Conservation (phyloP, 2,329 filamentous ascomycete species). For the Kalmusia sp. region DNA sequence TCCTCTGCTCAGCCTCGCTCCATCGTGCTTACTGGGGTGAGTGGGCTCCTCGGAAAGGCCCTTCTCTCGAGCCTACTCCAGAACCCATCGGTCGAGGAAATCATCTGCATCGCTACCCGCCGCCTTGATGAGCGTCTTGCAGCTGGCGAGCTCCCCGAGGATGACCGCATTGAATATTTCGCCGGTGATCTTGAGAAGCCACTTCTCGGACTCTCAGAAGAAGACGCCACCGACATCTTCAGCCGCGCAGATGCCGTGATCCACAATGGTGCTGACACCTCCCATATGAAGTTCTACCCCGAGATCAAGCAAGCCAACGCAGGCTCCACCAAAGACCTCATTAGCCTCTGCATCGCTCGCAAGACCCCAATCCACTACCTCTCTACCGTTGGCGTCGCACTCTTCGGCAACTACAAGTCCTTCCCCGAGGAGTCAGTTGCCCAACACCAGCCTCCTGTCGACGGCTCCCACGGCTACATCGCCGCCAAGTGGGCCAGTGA, state of each 20-base stretch:
- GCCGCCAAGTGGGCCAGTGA: constrained; percentile 51
- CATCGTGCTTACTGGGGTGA: constrained; percentile 13
- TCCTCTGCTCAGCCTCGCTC: not conserved
- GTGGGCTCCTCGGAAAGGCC: constrained; percentile 8
- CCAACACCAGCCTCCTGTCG: constrained; percentile 24
- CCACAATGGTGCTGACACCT: constrained; percentile 12
- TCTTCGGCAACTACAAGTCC: not conserved
- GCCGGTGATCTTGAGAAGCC: constrained; percentile 6
- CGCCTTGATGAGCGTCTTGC: not conserved
- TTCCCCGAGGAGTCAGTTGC: not conserved
- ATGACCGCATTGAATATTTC: constrained; percentile 1
- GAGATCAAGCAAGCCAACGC: constrained; percentile 9
- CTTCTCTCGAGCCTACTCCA: constrained; percentile 3
- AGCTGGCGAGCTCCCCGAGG: not conserved
- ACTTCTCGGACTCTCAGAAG: constrained; percentile 5
- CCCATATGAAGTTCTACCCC: constrained; percentile 11
- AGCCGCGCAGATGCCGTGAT: constrained; percentile 14
- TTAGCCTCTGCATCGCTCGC: not conserved
- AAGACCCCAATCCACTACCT: constrained; percentile 15
- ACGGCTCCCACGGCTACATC: constrained; percentile 44
- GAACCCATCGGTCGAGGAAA: not conserved
- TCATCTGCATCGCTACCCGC: constrained; percentile 15
- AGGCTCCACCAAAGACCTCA: constrained; percentile 6
- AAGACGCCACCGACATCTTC: not conserved
- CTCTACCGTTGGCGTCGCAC: constrained; percentile 10